Conservation (phyloP, 1,139 yeast genomes). For the Saccharomyces hybrid region DNA sequence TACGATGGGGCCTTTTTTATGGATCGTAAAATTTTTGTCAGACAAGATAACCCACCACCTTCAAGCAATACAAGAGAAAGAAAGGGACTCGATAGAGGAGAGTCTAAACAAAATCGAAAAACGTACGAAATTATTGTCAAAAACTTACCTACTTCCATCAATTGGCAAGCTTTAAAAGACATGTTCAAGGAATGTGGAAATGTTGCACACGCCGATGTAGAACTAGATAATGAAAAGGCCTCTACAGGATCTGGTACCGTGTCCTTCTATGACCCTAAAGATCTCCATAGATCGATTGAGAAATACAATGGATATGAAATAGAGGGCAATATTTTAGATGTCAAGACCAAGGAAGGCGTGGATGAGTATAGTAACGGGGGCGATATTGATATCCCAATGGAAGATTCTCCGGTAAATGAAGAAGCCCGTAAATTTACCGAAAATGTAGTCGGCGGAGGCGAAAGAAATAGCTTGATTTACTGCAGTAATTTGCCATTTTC, state of each 20-base stretch:
- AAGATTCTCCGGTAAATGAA: not conserved
- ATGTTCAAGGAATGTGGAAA: constrained; percentile 68
- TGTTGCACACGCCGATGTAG: constrained; percentile 71
- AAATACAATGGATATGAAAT: constrained; percentile 53
- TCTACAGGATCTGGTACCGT: constrained; percentile 83
- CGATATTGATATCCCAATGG: not conserved
- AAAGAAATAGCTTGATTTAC: constrained; percentile 51
- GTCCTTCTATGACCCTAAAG: constrained; percentile 49
- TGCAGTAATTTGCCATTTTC: constrained; percentile 80
- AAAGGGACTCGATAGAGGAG: constrained; percentile 2
- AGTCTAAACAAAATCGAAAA: not conserved
- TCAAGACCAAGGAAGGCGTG: constrained; percentile 36
- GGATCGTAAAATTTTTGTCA: constrained; percentile 83
- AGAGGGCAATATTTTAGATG: constrained; percentile 60
- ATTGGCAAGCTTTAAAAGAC: constrained; percentile 80
- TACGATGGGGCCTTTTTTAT: constrained; percentile 59
- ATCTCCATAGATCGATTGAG: constrained; percentile 53
- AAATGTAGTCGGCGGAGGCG: constrained; percentile 38
- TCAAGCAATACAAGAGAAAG: not conserved
- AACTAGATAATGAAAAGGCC: constrained; percentile 57
- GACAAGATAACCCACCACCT: constrained; percentile 86
- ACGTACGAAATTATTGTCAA: constrained; percentile 71
- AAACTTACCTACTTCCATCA: constrained; percentile 67
- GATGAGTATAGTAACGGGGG: not conserved
- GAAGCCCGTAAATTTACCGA: constrained; percentile 7